These are phyloP conservation scores for Hypomontagnella submonticulosa DNA, from an alignment of 495 filamentous ascomycete species.

Conservation along the genomic window DNA sequence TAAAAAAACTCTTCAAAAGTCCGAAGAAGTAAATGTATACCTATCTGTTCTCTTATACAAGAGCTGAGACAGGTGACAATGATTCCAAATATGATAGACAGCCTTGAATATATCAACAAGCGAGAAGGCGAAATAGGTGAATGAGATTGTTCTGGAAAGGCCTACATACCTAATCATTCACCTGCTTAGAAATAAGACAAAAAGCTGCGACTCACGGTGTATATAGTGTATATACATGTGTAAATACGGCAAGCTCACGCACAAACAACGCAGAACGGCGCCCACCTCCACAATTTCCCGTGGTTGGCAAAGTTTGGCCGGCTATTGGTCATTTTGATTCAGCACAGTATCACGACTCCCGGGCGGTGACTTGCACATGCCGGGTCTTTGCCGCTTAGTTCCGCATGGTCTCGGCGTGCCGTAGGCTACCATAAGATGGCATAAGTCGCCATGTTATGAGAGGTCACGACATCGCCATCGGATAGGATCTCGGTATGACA, in stretches of 20 bases:
- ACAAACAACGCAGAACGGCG: constrained; percentile 33
- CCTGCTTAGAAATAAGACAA: constrained; percentile 5
- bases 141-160: constrained; percentile 30
- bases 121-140: constrained; percentile 12
- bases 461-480: constrained; percentile 25
- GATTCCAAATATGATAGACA: constrained; percentile 15
- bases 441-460: constrained; percentile 23
- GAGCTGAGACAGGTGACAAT: constrained; percentile 2
- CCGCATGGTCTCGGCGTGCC: background rate
- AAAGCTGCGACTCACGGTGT: constrained; percentile 13
- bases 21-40: constrained; percentile 13
- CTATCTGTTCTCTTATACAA: constrained; percentile 1
- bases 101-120: constrained; percentile 19
- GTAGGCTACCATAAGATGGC: constrained; percentile 18
- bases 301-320: constrained; percentile 15
- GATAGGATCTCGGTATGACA: constrained; percentile 33
- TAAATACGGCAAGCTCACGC: constrained; percentile 21
- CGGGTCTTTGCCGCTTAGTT: constrained; percentile 21
- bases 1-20: constrained; percentile 12
- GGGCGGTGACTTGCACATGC: constrained; percentile 15
- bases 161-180: constrained; percentile 20
- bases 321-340: constrained; percentile 30
- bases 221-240: background rate
- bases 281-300: constrained; percentile 17
- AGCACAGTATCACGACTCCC: constrained; percentile 21